These are phyloP conservation scores for Corrigiola litoralis DNA, from an alignment of 179 eudicot genomes.

Conservation along the genomic window DNA sequence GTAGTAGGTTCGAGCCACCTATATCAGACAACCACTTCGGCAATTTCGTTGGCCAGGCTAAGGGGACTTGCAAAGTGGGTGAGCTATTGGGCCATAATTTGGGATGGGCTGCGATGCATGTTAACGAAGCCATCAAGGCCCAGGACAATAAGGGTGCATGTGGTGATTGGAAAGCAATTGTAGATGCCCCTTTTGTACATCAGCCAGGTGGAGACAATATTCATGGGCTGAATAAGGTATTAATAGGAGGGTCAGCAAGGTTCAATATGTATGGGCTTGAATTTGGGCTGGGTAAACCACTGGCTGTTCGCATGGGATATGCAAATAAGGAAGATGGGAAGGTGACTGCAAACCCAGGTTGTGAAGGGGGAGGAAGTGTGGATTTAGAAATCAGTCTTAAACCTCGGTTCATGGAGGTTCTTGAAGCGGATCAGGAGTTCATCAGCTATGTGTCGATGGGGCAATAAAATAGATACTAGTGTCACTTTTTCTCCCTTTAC, in stretches of 20 bases:
- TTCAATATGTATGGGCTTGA: slow-evolving; percentile 33
- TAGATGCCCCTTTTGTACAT: neutral
- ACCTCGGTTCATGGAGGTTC: slow-evolving; percentile 17
- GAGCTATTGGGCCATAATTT: slow-evolving; percentile 2
- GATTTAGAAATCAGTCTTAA: slow-evolving; percentile 22
- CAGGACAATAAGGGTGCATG: neutral
- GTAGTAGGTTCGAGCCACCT: slow-evolving; percentile 12
- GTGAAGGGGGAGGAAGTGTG: slow-evolving; percentile 31
- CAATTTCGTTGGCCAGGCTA: neutral
- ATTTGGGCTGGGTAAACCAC: slow-evolving; percentile 46
- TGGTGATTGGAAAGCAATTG: neutral
- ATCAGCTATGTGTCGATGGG: slow-evolving; percentile 13
- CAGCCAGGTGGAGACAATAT: neutral
- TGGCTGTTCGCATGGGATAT: slow-evolving; percentile 30
- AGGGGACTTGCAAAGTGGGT: slow-evolving; percentile 6
- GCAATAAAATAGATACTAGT: too few species aligned
- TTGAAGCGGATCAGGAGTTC: slow-evolving; percentile 38
- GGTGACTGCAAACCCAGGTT: slow-evolving; percentile 30
- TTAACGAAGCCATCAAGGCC: neutral
- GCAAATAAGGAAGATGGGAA: slow-evolving; percentile 34
- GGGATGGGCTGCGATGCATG: slow-evolving; percentile 14
- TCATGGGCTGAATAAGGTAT: neutral
- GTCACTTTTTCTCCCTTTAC: too few species aligned
- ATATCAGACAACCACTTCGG: slow-evolving; percentile 8
- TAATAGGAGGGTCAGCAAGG: slow-evolving; percentile 33